Evolutionary conservation across 129 eudicot genomes (phyloP).

Genomic region (Deinandra increscens): DNA sequence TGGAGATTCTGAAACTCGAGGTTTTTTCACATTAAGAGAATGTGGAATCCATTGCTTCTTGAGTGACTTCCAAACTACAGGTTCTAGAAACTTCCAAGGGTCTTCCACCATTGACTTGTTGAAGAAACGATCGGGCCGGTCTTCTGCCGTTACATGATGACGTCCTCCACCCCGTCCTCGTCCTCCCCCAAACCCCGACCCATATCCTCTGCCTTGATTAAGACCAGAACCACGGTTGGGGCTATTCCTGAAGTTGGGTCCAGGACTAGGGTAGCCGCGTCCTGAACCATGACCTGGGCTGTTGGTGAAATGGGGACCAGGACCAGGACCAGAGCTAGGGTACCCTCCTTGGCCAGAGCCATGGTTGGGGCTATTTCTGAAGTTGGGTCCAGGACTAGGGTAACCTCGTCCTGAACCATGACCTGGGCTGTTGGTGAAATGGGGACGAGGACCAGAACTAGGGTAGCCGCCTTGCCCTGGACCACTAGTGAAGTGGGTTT

Average conservation of each 20-base stretch:
- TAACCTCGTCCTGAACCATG: conserved; percentile 35
- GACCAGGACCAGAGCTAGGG: conserved; percentile 25
- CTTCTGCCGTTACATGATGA: conserved; percentile 51
- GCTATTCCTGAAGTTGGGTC: conserved; percentile 38
- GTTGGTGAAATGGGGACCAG: conserved; percentile 24
- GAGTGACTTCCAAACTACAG: conserved; percentile 50
- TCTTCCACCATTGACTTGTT: conserved; percentile 81
- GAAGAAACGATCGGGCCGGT: conserved; percentile 50
- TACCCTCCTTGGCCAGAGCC: conserved; percentile 34
- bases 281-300: conserved; percentile 28
- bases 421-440: conserved; percentile 5
- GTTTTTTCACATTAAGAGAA: conserved; percentile 45
- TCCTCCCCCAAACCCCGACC: conserved; percentile 41
- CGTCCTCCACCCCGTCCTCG: conserved; percentile 34
- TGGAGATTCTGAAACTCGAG: conserved; percentile 43
- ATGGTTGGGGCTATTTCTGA: conserved; percentile 31
- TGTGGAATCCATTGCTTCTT: conserved; percentile 44
- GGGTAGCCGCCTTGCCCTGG: conserved; percentile 32
- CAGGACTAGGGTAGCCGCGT: conserved; percentile 33
- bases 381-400: conserved; percentile 32
- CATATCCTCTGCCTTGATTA: conserved; percentile 50
- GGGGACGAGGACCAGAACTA: conserved; percentile 21
- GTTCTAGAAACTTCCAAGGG: conserved; percentile 72
- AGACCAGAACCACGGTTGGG: conserved; percentile 23
- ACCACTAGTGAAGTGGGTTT: conserved; percentile 31